Evolutionary conservation across 2,329 filamentous ascomycete species (phyloP).

Genomic region (Sarocladium kiliense): DNA sequence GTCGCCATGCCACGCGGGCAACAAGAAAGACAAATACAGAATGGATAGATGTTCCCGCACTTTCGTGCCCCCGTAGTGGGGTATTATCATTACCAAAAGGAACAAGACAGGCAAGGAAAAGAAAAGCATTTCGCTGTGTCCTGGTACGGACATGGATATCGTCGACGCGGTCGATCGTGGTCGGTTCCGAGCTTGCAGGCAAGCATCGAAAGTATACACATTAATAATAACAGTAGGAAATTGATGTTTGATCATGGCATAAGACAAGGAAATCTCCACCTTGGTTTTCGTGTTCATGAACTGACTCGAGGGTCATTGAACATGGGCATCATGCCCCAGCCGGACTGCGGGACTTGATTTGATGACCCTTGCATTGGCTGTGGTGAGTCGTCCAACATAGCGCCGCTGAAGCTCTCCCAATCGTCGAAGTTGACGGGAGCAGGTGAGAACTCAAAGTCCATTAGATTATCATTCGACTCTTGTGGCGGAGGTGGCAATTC

Average conservation of each 20-base stretch:
- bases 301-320: constrained; percentile 26
- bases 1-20: neutral
- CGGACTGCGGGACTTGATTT: constrained; percentile 13
- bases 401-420: constrained; percentile 33
- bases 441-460: constrained; percentile 40
- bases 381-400: constrained; percentile 26
- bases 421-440: constrained; percentile 33
- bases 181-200: neutral
- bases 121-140: constrained; percentile 2
- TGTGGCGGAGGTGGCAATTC: constrained; percentile 28
- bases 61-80: neutral
- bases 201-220: constrained; percentile 1
- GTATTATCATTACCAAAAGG: constrained; percentile 9
- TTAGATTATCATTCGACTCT: constrained; percentile 23
- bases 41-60: neutral
- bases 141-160: constrained; percentile 5
- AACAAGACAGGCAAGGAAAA: neutral
- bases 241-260: neutral
- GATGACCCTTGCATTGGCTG: constrained; percentile 20
- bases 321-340: constrained; percentile 31
- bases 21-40: neutral
- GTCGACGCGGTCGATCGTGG: constrained; percentile 7
- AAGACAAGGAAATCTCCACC: neutral
- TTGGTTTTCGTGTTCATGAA: constrained; percentile 21
- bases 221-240: constrained; percentile 7